Evolutionary conservation across 169 alveolate genomes (phyloP).

Genomic region (Plasmodium cynomolgi): DNA sequence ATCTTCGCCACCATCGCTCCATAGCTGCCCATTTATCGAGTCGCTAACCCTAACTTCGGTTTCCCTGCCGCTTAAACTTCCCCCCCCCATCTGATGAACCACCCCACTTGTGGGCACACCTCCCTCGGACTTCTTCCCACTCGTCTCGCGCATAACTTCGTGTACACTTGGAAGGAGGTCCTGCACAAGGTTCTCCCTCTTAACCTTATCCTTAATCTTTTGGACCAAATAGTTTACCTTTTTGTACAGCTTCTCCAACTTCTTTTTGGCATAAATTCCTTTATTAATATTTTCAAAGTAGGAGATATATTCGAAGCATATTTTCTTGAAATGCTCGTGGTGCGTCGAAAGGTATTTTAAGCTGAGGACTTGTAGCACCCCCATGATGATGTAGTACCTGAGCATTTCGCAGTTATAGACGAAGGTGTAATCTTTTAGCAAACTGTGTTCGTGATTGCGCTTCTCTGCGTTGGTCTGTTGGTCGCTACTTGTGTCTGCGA

Average conservation of each 20-base stretch:
- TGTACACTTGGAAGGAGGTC: background rate
- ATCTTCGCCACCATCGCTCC: background rate
- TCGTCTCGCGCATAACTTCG: background rate
- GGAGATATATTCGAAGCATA: constrained; percentile 63
- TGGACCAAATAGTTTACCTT: constrained; percentile 25
- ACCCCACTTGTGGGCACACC: background rate
- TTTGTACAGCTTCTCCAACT: constrained; percentile 33
- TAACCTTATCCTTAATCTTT: constrained; percentile 36
- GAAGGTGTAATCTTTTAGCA: constrained; percentile 9
- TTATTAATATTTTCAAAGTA: constrained; percentile 65
- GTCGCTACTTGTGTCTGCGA: background rate
- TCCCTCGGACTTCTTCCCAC: background rate
- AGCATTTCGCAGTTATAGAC: constrained; percentile 70
- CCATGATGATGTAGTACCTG: constrained; percentile 66
- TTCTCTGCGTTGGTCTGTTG: background rate
- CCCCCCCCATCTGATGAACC: background rate
- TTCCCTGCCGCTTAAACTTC: background rate
- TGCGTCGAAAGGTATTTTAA: constrained; percentile 65
- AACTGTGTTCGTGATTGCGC: background rate
- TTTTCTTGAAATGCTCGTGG: constrained; percentile 51
- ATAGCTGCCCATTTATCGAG: background rate
- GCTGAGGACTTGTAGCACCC: constrained; percentile 68
- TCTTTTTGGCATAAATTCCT: constrained; percentile 6
- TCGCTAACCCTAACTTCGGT: background rate
- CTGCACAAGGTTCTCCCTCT: background rate